Evolutionary conservation across 108 stramenopile species (phyloP).

Genomic region (Thalassiosira profunda): DNA sequence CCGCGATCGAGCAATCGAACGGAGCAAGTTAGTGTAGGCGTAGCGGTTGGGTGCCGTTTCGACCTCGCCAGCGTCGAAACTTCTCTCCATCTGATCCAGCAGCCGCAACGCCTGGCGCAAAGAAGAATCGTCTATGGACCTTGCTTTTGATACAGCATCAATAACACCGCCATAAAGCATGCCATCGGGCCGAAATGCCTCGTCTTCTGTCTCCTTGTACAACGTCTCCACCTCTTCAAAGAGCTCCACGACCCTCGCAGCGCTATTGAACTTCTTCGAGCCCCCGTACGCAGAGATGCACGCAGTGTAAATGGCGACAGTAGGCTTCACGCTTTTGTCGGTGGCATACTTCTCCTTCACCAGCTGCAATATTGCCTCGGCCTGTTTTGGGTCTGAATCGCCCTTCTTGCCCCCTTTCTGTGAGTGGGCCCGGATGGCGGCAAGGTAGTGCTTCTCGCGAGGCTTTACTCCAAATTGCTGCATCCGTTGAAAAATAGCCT

Average conservation of each 20-base stretch:
- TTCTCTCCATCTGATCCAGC: conserved; percentile 41
- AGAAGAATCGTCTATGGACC: conserved; percentile 7
- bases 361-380: conserved; percentile 22
- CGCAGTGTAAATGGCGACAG: conserved; percentile 28
- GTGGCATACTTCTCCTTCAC: conserved; percentile 34
- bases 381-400: conserved; percentile 21
- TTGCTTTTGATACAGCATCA: conserved; percentile 35
- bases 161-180: conserved; percentile 33
- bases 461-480: conserved; percentile 27
- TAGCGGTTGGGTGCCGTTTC: conserved; percentile 30
- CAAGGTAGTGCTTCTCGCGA: conserved; percentile 34
- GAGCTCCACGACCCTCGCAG: conserved; percentile 26
- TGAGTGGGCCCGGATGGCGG: conserved; percentile 14
- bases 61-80: conserved; percentile 17
- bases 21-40: conserved; percentile 38
- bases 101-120: conserved; percentile 11
- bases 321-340: conserved; percentile 40
- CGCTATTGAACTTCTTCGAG: conserved; percentile 11
- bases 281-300: conserved; percentile 36
- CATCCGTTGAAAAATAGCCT: conserved; percentile 23
- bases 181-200: conserved; percentile 34
- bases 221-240: conserved; percentile 30
- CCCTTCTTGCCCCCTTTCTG: conserved; percentile 16
- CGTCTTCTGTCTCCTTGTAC: conserved; percentile 31
- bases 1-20: conserved; percentile 24